phyloP scores from a whole-genome alignment of 306 rosid genomes.

The Cyclanthera cordifolia region DNA sequence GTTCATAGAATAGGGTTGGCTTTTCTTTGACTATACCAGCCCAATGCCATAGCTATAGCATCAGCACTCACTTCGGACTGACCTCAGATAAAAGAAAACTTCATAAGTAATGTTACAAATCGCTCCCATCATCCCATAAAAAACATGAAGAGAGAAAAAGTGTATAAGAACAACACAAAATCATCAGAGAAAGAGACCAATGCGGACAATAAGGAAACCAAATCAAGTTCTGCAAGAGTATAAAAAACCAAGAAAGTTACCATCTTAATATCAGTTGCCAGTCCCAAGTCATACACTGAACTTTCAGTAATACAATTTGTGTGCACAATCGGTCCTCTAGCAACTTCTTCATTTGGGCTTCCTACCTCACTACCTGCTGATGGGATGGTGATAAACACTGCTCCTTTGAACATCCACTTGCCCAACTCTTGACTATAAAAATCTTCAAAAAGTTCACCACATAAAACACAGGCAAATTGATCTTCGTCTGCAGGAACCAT shows the following conservation, averaged over 20 bases:
- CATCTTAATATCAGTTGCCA: slow-evolving; percentile 30
- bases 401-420: slow-evolving; percentile 85
- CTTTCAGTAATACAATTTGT: slow-evolving; percentile 47
- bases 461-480: slow-evolving; percentile 59
- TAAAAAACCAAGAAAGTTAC: slow-evolving; percentile 31
- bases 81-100: too few species aligned
- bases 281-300: slow-evolving; percentile 29
- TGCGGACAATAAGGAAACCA: not conserved
- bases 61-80: too few species aligned
- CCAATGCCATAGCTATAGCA: too few species aligned
- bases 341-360: slow-evolving; percentile 11
- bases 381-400: slow-evolving; percentile 31
- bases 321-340: slow-evolving; percentile 67
- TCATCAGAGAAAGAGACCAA: not conserved
- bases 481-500: slow-evolving; percentile 65
- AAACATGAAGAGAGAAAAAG: not conserved
- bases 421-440: slow-evolving; percentile 44
- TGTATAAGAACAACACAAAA: not conserved
- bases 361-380: slow-evolving; percentile 27
- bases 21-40: not conserved
- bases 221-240: slow-evolving; percentile 11
- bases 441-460: slow-evolving; percentile 85
- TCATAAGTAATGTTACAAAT: too few species aligned
- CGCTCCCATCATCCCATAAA: not conserved
- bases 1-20: not conserved